phyloP scores from a whole-genome alignment of 75 land plant species.

The Cupressus sempervirens region DNA sequence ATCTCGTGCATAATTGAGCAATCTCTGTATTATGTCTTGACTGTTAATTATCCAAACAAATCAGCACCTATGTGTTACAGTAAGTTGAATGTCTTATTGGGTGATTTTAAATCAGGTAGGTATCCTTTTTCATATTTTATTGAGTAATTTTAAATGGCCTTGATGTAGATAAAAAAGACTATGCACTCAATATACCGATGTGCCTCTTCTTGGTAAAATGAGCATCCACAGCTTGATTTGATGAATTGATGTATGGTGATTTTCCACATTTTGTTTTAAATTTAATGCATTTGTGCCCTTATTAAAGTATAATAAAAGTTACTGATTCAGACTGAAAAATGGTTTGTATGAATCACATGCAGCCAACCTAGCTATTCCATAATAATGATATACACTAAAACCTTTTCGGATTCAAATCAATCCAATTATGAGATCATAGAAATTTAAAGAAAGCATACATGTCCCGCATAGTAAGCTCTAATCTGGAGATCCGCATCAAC shows the following conservation, averaged over 20 bases:
- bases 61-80: neutral
- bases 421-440: neutral
- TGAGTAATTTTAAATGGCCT: neutral
- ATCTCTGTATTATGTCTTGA: neutral
- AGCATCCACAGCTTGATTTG: neutral
- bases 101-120: neutral
- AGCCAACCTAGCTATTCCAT: neutral
- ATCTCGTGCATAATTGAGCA: too few species aligned
- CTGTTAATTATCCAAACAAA: neutral
- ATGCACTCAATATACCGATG: neutral
- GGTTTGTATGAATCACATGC: neutral
- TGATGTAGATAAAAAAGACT: neutral
- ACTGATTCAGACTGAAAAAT: neutral
- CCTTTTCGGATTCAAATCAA: neutral
- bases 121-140: too few species aligned
- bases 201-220: neutral
- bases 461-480: constrained; percentile 98
- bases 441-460: constrained; percentile 48
- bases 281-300: neutral
- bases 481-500: constrained; percentile 89
- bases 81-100: neutral
- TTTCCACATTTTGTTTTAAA: neutral
- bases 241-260: neutral
- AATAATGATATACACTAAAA: neutral
- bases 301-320: neutral